Conservation (phyloP, 2,329 filamentous ascomycete genomes). For the Neonectria ditissima region DNA sequence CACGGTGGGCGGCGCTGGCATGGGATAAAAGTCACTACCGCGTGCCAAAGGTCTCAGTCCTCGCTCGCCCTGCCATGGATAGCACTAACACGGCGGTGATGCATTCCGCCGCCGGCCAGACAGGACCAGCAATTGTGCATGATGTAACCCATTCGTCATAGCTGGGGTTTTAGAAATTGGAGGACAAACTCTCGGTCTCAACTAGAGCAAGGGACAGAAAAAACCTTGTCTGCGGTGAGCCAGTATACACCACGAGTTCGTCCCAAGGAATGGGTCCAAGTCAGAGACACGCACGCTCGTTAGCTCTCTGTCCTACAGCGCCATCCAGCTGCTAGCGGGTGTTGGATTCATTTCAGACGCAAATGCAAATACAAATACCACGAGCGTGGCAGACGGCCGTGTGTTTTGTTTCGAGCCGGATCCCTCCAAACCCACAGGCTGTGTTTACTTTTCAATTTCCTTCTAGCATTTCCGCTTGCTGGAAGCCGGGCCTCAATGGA, state of each 20-base stretch:
- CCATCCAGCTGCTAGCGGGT: neutral
- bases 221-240: neutral
- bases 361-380: neutral
- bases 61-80: conserved; percentile 8
- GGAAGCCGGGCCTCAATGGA: neutral
- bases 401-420: conserved; percentile 16
- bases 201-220: neutral
- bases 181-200: neutral
- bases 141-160: neutral
- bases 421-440: neutral
- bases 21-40: conserved; percentile 20
- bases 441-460: conserved; percentile 10
- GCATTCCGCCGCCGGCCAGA: conserved; percentile 12
- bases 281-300: neutral
- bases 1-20: conserved; percentile 20
- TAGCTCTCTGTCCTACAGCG: neutral
- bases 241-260: neutral
- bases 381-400: neutral
- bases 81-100: conserved; percentile 8
- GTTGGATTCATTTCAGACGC: neutral
- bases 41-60: conserved; percentile 19
- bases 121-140: neutral
- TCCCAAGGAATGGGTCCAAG: neutral
- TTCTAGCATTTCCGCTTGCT: neutral
- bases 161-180: conserved; percentile 1